Evolutionary conservation across 257 asterid genomes (phyloP), one percentile per base, ranked within the genome.

Genomic region (Verbena officinalis): DNA sequence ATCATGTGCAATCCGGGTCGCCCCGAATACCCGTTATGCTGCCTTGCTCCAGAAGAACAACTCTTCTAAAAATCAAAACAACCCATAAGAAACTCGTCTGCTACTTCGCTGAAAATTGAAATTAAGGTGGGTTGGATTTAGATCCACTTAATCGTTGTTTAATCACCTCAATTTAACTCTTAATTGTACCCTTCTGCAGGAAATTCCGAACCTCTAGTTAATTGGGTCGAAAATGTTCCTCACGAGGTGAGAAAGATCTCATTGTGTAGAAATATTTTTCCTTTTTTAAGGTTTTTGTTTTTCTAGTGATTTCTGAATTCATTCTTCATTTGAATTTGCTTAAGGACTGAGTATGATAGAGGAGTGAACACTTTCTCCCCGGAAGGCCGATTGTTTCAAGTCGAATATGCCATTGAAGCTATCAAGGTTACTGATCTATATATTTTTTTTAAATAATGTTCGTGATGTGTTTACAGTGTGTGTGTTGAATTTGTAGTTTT

Each of bases 301-400:
- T 3, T 16, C n/a, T 45, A 6, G 20, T 34, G 45, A 9, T 46
- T 36, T 40, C 34, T 44, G 23, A n/a, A 21, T 46, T 64, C 68
- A 22, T 27, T 1, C 12, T 38, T 73, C 1, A 5, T 21, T 23
- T 59, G 20, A 46, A 42, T 53, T 57, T 48, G 17, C 13, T 65
- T 38, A 44, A 91, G 97, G 89, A 88, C 96, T 34, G 97, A 88
- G 81, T 91, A 91, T 79, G 97, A 88, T 79, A 79, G 96, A 75
- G 96, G 96, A 73, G 97, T 90, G 39, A 86, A 91, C 80, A 91
- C 97, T 57, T 90, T 90, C 79, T 91, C 97, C 7, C 97, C 95
- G 3, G 97, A 91, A 82, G 97, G 96, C 50, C 86, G 96, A 53
- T 77, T 91, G 80, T 91, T 91, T 80, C 97, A 86, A 77, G 96